These are phyloP conservation scores for Thelonectria olida DNA, from an alignment of 2,329 filamentous ascomycete genomes.

Conservation along the genomic window DNA sequence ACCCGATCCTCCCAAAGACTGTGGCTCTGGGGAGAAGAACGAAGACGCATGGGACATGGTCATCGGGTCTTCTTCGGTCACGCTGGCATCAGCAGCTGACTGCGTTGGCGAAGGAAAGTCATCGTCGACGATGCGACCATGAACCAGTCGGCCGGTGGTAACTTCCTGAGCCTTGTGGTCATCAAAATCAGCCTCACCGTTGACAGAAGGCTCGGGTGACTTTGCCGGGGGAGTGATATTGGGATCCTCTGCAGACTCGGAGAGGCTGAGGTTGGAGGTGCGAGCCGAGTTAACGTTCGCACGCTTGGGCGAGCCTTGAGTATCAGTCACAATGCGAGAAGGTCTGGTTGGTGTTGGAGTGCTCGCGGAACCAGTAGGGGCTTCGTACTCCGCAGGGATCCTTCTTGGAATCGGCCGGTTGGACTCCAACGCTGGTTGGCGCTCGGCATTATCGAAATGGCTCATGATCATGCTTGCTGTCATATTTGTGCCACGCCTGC, in stretches of 20 bases:
- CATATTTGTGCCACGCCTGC: slow-evolving; percentile 75
- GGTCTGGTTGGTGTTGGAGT: slow-evolving; percentile 35
- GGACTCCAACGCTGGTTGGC: slow-evolving; percentile 53
- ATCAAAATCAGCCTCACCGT: slow-evolving; percentile 66
- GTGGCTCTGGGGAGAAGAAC: slow-evolving; percentile 75
- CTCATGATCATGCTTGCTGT: slow-evolving; percentile 80
- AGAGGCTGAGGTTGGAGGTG: slow-evolving; percentile 18
- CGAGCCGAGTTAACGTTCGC: slow-evolving; percentile 38
- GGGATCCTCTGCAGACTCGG: slow-evolving; percentile 25
- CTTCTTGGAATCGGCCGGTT: slow-evolving; percentile 35
- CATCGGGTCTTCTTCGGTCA: slow-evolving; percentile 84
- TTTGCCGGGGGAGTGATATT: slow-evolving; percentile 34
- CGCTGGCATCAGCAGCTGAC: slow-evolving; percentile 73
- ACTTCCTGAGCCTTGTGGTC: slow-evolving; percentile 89
- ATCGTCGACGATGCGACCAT: slow-evolving; percentile 95
- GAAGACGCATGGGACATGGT: slow-evolving; percentile 80
- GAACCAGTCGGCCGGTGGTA: slow-evolving; percentile 87
- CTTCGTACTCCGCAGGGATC: slow-evolving; percentile 25
- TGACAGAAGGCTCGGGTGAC: slow-evolving; percentile 38
- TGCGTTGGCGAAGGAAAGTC: slow-evolving; percentile 83
- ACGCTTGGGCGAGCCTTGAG: slow-evolving; percentile 55
- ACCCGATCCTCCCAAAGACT: slow-evolving; percentile 80
- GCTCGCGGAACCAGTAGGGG: slow-evolving; percentile 30
- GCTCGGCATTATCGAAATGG: slow-evolving; percentile 69
- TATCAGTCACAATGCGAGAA: slow-evolving; percentile 51